Evolutionary conservation across 495 filamentous ascomycete genomes (phyloP), one percentile per base, ranked within the genome.

Genomic region (Aspergillus steynii): DNA sequence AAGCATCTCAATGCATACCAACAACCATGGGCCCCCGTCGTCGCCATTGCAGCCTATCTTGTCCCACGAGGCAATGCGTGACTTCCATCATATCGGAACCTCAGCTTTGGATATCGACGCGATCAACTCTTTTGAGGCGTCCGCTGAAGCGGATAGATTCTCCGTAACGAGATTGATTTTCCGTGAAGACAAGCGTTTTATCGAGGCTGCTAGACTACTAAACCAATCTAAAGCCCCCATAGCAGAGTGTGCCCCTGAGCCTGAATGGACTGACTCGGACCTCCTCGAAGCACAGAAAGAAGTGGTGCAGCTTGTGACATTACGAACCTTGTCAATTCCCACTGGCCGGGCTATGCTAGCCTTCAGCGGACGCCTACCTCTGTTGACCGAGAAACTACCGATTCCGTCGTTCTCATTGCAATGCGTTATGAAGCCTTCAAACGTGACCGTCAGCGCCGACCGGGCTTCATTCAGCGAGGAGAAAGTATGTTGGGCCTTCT

Each of bases 401-500:
- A 90, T 97, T 49, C 80, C 86, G 34, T 92, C 91, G 3, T 99
- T 98, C 76, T 94, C 90, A 51, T 80, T 96, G 32, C 88, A 86
- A 53, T 97, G 92, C 64, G 75, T 93, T 12, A 92, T 99, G 83
- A 92, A 92, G 64, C 95, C 96, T 14, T 86, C 90, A 49, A 93
- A 94, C 65, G 91, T 90, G 46, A 95, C 90, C 8, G 89, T 97
- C 15, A 90, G 88, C 29, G 92, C 92, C 8, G 96, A 99, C 67
- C 89, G 91, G 65, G 81, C 75, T 26, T 77, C 86, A 1, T 96
- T 93, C 65, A 91, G 88, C 0, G 95, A 99, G 73, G 95, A 99
- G 71, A 98, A 96, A 76, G 88, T 95, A 20, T 90, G 88, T 70
- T 99, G 95, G 95, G 95, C 94, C 0, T 99, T 96, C 74, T 99